These are phyloP conservation scores for Penicillium sp. DNA, from an alignment of 2,329 filamentous ascomycete species.

Conservation along the genomic window DNA sequence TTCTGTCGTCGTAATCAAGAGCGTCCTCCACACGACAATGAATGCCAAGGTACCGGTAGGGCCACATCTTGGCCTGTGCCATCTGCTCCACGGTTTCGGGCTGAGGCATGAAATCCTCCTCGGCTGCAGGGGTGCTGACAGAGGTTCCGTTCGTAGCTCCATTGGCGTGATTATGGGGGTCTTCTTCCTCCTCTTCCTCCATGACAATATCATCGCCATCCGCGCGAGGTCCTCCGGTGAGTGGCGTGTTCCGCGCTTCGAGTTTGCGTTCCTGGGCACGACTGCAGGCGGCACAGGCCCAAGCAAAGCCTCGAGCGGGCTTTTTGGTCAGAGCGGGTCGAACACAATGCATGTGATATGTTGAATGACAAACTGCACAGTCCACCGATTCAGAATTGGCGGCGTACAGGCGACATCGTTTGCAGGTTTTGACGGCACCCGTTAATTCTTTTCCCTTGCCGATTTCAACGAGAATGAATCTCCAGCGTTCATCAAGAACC, in stretches of 20 bases:
- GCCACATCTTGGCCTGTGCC: conserved; percentile 92
- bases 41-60: conserved; percentile 91
- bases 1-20: conserved; percentile 93
- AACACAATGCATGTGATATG: conserved; percentile 98
- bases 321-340: conserved; percentile 90
- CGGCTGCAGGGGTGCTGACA: conserved; percentile 63
- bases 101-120: conserved; percentile 56
- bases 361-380: conserved; percentile 90
- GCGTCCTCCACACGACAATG: conserved; percentile 96
- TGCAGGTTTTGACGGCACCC: conserved; percentile 93
- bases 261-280: conserved; percentile 91
- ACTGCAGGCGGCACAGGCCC: conserved; percentile 95
- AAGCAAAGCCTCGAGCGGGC: conserved; percentile 94
- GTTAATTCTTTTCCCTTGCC: conserved; percentile 93
- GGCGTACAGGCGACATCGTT: conserved; percentile 86
- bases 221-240: conserved; percentile 56
- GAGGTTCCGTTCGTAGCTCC: conserved; percentile 57
- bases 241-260: conserved; percentile 84
- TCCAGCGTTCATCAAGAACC: conserved; percentile 94
- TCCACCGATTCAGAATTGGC: conserved; percentile 96
- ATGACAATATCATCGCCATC: conserved; percentile 65
- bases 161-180: conserved; percentile 54
- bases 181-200: conserved; percentile 70
- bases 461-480: conserved; percentile 90
- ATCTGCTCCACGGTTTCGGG: conserved; percentile 80